Evolutionary conservation across 768 basidiomycete species (phyloP), one percentile per base, ranked within the genome.

Genomic region (Amanita muscaria): DNA sequence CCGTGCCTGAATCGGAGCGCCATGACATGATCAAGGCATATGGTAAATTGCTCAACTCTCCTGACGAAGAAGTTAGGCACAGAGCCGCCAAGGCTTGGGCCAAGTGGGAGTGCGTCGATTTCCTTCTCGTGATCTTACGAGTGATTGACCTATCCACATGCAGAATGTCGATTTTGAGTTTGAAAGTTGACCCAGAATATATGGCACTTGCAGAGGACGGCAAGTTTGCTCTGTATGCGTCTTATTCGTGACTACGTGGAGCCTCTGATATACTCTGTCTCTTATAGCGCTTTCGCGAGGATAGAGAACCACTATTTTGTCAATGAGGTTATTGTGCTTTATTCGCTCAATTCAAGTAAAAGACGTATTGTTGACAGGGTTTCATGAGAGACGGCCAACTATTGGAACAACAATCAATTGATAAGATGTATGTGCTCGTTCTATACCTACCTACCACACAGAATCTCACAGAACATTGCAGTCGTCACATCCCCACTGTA

Each of bases 291-390:
- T 0, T 92, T 91, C 60, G 86, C 89, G 15, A 68, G 80, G 29
- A 90, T 93, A 36, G 90, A 91, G 65, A 90, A 90, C 55, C 89
- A 93, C 55, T 94, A 86, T 61, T 93, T 93, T 55, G 66, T 92
- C 41, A 88, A 92, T 53, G 73, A 77, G 43, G 85, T 85, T 42
- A 6, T 27, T 49, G 69, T 59, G 29, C 48, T 40, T 18, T 18
- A 14, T 10, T 31, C 29, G 27, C 15, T 38, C 11, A 43, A 30
- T 47, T n/a, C n/a, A 40, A 15, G n/a, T n/a, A n/a, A 6, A n/a
- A 14, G n/a, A 2, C n/a, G 22, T 33, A 46, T n/a, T 25, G 10
- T 21, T 30, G 24, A 3, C 37, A 89, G 79, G 83, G 86, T 2
- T 94, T 88, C 62, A 80, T 92, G 80, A 70, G 87, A 18, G 85